Evolutionary conservation across 441 rosid species (phyloP).

Genomic region (Codiaeum variegatum): DNA sequence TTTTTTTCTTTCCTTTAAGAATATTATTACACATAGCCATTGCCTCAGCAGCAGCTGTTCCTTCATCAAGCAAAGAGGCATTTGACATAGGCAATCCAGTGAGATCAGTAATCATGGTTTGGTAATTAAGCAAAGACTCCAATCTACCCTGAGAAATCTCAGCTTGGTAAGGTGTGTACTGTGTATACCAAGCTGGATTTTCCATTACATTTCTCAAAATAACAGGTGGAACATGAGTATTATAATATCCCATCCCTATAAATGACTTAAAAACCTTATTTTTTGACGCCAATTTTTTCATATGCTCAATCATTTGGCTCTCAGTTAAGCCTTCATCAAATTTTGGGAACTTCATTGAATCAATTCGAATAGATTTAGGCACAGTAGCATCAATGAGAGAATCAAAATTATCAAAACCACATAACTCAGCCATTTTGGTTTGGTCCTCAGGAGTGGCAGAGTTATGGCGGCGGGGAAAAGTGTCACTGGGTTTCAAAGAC

Average conservation of each 20-base stretch:
- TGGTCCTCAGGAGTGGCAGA: conserved; percentile 87
- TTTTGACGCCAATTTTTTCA: conserved; percentile 68
- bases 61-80: conserved; percentile 92
- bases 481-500: conserved; percentile 63
- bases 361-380: conserved; percentile 79
- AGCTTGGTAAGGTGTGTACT: conserved; percentile 94
- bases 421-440: conserved; percentile 59
- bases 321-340: conserved; percentile 90
- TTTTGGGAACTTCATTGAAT: conserved; percentile 77
- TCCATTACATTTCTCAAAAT: conserved; percentile 90
- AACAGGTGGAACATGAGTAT: conserved; percentile 80
- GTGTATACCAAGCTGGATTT: conserved; percentile 98
- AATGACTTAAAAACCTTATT: conserved; percentile 81
- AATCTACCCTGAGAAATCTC: conserved; percentile 94
- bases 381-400: conserved; percentile 81
- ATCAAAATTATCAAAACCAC: conserved; percentile 71
- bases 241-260: conserved; percentile 94
- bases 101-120: conserved; percentile 81
- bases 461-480: conserved; percentile 90
- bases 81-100: conserved; percentile 92
- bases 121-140: conserved; percentile 85
- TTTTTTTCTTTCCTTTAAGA: conserved; percentile 83
- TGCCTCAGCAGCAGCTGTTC: conserved; percentile 96
- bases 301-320: conserved; percentile 78
- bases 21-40: conserved; percentile 98